phyloP scores from a whole-genome alignment of 306 rosid genomes.

The Crataegus laevigata region DNA sequence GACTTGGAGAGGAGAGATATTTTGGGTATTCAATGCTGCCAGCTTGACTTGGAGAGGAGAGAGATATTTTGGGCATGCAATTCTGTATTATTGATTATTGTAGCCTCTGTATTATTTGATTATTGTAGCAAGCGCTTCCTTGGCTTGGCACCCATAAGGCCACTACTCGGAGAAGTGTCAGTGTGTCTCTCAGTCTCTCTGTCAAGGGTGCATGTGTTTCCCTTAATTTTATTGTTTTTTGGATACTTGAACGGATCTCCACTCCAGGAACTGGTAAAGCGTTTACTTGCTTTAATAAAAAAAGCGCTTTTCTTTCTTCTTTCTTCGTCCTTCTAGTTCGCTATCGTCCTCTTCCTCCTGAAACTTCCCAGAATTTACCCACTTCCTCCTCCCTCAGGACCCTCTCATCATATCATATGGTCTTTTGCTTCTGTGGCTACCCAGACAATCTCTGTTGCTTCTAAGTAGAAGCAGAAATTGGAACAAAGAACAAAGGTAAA shows the following conservation, averaged over 20 bases:
- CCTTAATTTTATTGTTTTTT: neutral
- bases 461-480: neutral
- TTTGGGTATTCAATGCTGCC: neutral
- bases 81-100: no score
- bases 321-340: neutral
- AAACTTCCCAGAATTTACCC: neutral
- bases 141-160: no score
- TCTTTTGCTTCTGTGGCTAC: neutral
- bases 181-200: neutral
- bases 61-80: no score
- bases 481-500: neutral
- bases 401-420: no score
- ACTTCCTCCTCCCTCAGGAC: neutral
- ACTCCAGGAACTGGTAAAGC: neutral
- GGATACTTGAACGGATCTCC: neutral
- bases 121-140: neutral
- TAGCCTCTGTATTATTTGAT: no score
- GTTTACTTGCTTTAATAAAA: neutral
- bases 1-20: neutral
- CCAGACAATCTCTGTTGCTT: neutral
- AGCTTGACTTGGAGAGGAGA: neutral
- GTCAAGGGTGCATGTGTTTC: neutral
- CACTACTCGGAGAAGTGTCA: no score
- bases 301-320: neutral
- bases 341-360: neutral